Evolutionary conservation across 208 protist genomes (phyloP), one percentile per base, ranked within the genome.

Genomic region (Crithidia sp.): DNA sequence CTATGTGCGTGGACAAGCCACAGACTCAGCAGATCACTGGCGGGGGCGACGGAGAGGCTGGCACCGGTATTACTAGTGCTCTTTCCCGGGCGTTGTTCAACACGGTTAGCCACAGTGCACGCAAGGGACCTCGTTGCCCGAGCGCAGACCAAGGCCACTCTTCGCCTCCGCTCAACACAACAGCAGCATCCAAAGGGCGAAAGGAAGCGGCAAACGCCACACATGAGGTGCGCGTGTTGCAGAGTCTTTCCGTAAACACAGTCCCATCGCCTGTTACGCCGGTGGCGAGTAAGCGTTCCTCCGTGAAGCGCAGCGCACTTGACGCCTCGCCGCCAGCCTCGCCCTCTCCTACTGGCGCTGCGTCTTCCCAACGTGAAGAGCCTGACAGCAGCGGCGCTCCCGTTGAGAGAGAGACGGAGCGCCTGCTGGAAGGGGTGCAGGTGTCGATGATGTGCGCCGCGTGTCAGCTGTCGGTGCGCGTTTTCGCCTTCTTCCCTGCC

Each of bases 401-500:
- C 28, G 28, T 28, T 28, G 28, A 28, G 28, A 13, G 45, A 49
- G 12, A 49, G 45, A 13, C 7, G 45, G 53, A 5, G 9, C 53
- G 10, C 12, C 14, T 77, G 2, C 41, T 72, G 40, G 43, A 54
- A 9, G 67, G 68, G 4, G 37, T 39, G 9, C 40, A 52, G 14
- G 44, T 79, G 40, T 49, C 52, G 39, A 45, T 79, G 67, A 45
- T 28, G 13, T 79, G 74, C n/a, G 67, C 50, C 16, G 5, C 19
- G 12, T 79, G 74, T 47, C 52, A 63, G 49, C 12, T 40, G 47
- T 68, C 67, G 8, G 52, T 79, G n/a, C 5, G 13, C 7, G 16
- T 79, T 5, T 68, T 72, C 52, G 74, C 59, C 8, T 65, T 79
- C 28, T 45, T 28, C 39, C 39, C 50, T 28, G 16, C 45, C 16